Conservation (phyloP, 768 basidiomycete species). For the Tricholoma matsutake region DNA sequence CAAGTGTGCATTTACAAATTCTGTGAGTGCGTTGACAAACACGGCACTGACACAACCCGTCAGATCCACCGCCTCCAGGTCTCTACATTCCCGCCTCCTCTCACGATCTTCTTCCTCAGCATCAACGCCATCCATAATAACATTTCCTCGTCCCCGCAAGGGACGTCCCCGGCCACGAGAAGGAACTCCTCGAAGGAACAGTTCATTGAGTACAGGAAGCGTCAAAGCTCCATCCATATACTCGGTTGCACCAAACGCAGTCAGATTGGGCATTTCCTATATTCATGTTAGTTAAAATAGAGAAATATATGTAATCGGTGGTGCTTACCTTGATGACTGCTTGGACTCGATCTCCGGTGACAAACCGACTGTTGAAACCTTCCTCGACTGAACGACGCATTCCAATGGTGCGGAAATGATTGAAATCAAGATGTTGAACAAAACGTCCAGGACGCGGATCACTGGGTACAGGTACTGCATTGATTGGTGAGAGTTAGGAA, state of each 20-base stretch:
- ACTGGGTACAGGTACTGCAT: constrained; percentile 59
- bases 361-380: constrained; percentile 85
- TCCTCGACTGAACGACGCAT: constrained; percentile 92
- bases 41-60: constrained; percentile 94
- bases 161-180: constrained; percentile 69
- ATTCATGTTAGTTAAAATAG: constrained; percentile 11
- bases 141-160: constrained; percentile 56
- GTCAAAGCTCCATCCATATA: constrained; percentile 97
- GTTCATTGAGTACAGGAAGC: constrained; percentile 79
- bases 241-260: constrained; percentile 92
- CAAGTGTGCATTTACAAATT: constrained; percentile 74
- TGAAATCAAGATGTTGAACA: constrained; percentile 88
- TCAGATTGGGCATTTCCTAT: constrained; percentile 86
- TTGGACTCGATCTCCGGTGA: constrained; percentile 84
- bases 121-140: constrained; percentile 47
- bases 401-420: constrained; percentile 95
- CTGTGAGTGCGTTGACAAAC: constrained; percentile 81
- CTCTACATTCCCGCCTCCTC: constrained; percentile 66
- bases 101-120: constrained; percentile 77
- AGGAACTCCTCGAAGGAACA: constrained; percentile 81
- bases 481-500: neutral
- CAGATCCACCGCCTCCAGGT: constrained; percentile 86
- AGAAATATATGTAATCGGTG: constrained; percentile 5
- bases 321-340: constrained; percentile 67
- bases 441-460: constrained; percentile 78